These are phyloP conservation scores for Pichia sp. DNA, from an alignment of 1,139 yeast species.

Conservation along the genomic window DNA sequence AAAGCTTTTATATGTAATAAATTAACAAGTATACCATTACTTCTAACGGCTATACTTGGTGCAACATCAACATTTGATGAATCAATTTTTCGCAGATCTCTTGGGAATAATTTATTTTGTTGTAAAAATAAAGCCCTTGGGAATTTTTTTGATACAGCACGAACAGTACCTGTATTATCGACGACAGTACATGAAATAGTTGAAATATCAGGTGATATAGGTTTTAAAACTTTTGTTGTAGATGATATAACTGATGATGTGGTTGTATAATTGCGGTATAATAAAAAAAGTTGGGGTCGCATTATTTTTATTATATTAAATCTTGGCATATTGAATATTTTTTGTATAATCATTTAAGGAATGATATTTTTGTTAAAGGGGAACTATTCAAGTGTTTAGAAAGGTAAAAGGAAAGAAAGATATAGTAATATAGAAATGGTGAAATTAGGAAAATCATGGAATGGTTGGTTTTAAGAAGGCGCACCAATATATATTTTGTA, in stretches of 20 bases:
- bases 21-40: constrained; percentile 56
- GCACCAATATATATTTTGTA: too few relatives aligned
- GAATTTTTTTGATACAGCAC: constrained; percentile 51
- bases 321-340: too few relatives aligned
- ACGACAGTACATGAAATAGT: constrained; percentile 53
- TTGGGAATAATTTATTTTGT: constrained; percentile 58
- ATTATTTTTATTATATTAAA: too few relatives aligned
- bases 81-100: constrained; percentile 73
- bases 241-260: constrained; percentile 4
- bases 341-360: too few relatives aligned
- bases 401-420: too few relatives aligned
- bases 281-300: constrained; percentile 9
- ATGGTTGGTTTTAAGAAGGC: too few relatives aligned
- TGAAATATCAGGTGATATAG: constrained; percentile 16
- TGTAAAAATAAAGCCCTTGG: constrained; percentile 53
- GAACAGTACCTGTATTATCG: constrained; percentile 49
- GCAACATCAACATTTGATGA: constrained; percentile 62
- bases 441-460: too few relatives aligned
- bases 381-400: too few relatives aligned
- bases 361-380: too few relatives aligned
- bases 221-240: constrained; percentile 13
- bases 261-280: too few relatives aligned
- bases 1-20: constrained; percentile 65
- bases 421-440: too few relatives aligned
- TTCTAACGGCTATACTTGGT: constrained; percentile 63